Evolutionary conservation across 208 protist species (phyloP).

Genomic region (Porcisia hertigi): DNA sequence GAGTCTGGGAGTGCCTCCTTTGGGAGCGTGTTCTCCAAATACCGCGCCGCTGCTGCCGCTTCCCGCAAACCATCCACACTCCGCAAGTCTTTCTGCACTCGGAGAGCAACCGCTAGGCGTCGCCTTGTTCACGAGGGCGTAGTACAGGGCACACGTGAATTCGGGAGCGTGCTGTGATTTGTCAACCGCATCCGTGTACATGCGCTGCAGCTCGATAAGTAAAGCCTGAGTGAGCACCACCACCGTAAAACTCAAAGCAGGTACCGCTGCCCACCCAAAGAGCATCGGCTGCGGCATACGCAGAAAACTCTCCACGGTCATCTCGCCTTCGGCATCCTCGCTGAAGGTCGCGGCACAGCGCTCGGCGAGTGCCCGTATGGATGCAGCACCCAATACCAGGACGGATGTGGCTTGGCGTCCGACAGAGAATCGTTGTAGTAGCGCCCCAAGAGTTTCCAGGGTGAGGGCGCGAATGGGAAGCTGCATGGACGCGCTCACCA

Average conservation of each 20-base stretch:
- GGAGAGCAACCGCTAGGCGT: not conserved
- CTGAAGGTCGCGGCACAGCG: not conserved
- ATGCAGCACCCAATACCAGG: conserved; percentile 20
- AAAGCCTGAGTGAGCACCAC: conserved; percentile 21
- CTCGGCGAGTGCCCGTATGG: conserved; percentile 15
- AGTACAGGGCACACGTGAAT: conserved; percentile 3
- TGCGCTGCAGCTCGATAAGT: conserved; percentile 21
- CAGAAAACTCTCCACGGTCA: not conserved
- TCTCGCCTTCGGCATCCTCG: not conserved
- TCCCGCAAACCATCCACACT: conserved; percentile 21
- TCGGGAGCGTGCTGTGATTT: not conserved
- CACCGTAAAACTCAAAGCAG: not conserved
- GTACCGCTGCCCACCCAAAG: not conserved
- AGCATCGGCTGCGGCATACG: conserved; percentile 14
- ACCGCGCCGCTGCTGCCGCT: conserved; percentile 20
- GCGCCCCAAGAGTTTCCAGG: conserved; percentile 1
- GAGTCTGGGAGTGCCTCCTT: conserved; percentile 5
- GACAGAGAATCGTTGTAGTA: conserved; percentile 6
- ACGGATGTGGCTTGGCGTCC: conserved; percentile 3
- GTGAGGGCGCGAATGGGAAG: conserved; percentile 20
- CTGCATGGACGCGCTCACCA: conserved; percentile 10
- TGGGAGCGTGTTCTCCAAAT: conserved; percentile 15
- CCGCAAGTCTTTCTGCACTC: conserved; percentile 1
- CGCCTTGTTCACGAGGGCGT: conserved; percentile 2
- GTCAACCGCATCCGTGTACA: not conserved